Percentiles rank a stretch among this genome's conserved stretches.
phyloP scores from a whole-genome alignment of 2,329 filamentous ascomycete species.

The Blastomyces gilchristii region DNA sequence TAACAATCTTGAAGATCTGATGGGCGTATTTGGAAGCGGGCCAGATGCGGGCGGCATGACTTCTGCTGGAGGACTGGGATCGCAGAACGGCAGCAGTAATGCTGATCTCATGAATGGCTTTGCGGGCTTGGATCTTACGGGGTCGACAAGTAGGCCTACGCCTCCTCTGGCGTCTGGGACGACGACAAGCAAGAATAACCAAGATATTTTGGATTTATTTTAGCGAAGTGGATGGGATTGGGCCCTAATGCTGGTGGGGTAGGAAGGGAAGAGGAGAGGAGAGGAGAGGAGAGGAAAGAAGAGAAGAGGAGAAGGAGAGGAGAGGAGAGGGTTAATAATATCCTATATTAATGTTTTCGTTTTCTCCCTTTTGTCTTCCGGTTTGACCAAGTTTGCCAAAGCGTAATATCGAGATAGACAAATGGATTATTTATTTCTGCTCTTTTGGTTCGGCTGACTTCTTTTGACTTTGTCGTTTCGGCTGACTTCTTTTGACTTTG shows the following conservation, averaged over 20 bases:
- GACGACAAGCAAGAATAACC: slow-evolving; percentile 36
- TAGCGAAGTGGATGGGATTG: slow-evolving; percentile 21
- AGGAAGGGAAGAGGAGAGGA: too few species aligned
- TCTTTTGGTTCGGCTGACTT: not conserved
- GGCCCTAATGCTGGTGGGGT: not conserved
- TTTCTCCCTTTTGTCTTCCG: not conserved
- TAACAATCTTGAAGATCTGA: slow-evolving; percentile 71
- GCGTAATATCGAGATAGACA: slow-evolving; percentile 6
- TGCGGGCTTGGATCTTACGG: slow-evolving; percentile 64
- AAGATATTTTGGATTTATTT: slow-evolving; percentile 48
- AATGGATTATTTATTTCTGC: not conserved
- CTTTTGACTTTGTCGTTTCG: not conserved
- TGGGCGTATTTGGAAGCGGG: slow-evolving; percentile 54
- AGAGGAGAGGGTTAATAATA: not conserved
- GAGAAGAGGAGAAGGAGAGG: too few species aligned
- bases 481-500: not conserved
- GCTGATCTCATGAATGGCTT: slow-evolving; percentile 70
- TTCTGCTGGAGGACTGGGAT: slow-evolving; percentile 26
- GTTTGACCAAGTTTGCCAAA: slow-evolving; percentile 2
- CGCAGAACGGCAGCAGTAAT: slow-evolving; percentile 25
- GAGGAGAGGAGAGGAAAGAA: too few species aligned
- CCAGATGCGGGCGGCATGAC: slow-evolving; percentile 23
- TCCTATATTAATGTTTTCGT: not conserved
- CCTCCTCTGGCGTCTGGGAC: slow-evolving; percentile 14
- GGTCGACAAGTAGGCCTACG: slow-evolving; percentile 25